Conservation (phyloP, 2,329 filamentous ascomycete species). For the Dryadomyces quercivorus region DNA sequence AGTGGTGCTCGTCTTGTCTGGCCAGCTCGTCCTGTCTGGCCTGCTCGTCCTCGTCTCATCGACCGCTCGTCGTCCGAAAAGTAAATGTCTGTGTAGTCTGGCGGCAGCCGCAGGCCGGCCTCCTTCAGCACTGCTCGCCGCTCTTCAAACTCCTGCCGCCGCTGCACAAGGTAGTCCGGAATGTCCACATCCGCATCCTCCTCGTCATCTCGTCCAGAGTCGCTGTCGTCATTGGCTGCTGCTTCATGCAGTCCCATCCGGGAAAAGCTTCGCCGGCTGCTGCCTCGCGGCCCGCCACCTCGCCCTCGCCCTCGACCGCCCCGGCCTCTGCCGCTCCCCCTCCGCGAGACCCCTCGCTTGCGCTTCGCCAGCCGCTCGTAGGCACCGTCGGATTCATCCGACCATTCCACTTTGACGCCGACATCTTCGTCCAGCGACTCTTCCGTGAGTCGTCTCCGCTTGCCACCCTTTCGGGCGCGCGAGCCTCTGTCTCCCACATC, state of each 20-base stretch:
- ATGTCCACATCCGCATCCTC: conserved; percentile 31
- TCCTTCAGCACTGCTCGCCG: conserved; percentile 47
- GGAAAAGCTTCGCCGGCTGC: conserved; percentile 4
- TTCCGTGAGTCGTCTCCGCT: neutral
- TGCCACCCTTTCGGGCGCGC: neutral
- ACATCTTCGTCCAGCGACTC: conserved; percentile 20
- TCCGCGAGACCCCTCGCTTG: conserved; percentile 32
- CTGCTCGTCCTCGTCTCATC: neutral
- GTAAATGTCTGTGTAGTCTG: conserved; percentile 60
- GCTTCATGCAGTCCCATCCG: neutral
- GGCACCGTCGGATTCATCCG: conserved; percentile 46
- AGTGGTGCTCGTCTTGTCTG: conserved; percentile 24
- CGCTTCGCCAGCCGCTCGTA: conserved; percentile 55
- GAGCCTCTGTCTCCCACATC: neutral
- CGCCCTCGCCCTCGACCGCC: conserved; percentile 24
- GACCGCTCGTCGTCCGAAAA: conserved; percentile 55
- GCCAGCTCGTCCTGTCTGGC: neutral
- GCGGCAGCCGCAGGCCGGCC: conserved; percentile 63
- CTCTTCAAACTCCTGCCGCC: conserved; percentile 58
- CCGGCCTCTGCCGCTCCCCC: neutral
- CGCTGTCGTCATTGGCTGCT: neutral
- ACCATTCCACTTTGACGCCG: conserved; percentile 29
- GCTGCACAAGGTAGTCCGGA: conserved; percentile 59
- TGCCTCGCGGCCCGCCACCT: neutral
- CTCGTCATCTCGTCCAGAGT: conserved; percentile 12